A percentile compares a stretch with the other conserved stretches of the same genome.
phyloP scores from a whole-genome alignment of 2,329 filamentous ascomycete genomes.

The Emergomyces africanus region DNA sequence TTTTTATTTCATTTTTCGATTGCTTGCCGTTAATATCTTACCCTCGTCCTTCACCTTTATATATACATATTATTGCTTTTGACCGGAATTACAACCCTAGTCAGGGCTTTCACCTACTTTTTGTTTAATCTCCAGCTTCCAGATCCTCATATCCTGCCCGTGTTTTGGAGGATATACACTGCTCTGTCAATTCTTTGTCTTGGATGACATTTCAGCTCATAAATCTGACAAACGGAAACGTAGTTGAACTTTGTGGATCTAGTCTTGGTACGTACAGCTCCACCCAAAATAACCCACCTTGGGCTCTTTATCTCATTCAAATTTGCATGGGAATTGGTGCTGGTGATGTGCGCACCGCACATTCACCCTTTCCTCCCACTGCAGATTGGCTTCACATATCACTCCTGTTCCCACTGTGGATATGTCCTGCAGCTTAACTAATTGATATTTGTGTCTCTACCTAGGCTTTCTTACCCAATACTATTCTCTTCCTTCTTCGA shows the following conservation, averaged over 20 bases:
- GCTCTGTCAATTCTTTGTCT: neutral
- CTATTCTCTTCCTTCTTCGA: neutral
- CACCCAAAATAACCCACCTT: neutral
- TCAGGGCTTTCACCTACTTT: neutral
- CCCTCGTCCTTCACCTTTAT: neutral
- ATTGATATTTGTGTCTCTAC: neutral
- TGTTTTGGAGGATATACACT: neutral
- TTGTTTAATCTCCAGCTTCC: constrained; percentile 5
- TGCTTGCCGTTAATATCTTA: neutral
- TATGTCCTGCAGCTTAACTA: neutral
- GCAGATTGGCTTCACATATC: neutral
- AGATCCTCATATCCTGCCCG: neutral
- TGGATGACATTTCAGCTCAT: neutral
- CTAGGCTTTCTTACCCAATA: neutral
- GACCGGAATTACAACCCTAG: neutral
- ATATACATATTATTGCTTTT: neutral
- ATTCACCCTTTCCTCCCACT: neutral
- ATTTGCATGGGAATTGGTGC: neutral
- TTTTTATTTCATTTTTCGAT: neutral
- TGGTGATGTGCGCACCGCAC: neutral
- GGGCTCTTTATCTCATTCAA: neutral
- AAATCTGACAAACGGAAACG: neutral
- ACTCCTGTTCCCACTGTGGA: too few species aligned
- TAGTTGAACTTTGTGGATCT: neutral
- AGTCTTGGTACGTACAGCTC: neutral